Evolutionary conservation across 2,329 filamentous ascomycete species (phyloP).

Genomic region (Colletotrichum costaricense): DNA sequence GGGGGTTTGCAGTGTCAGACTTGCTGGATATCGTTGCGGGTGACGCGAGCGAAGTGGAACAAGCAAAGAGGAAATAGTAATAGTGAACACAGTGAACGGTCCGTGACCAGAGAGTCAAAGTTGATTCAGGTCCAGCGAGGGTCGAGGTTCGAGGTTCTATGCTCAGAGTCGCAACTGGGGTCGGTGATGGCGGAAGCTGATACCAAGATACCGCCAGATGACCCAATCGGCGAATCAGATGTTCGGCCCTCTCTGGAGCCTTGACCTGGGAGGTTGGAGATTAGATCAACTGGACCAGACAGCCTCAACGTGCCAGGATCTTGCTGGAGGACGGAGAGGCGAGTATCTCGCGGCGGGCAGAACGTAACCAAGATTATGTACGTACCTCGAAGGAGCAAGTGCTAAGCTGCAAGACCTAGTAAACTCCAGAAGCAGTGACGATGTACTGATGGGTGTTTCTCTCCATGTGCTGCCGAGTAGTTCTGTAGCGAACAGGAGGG

Average conservation of each 20-base stretch:
- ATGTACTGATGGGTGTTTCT: not conserved
- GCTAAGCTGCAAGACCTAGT: not conserved
- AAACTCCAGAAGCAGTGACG: not conserved
- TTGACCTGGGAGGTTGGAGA: constrained; percentile 28
- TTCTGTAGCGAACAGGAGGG: not conserved
- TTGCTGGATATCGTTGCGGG: too few relatives aligned
- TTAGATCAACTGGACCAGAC: constrained; percentile 29
- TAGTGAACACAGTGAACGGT: not conserved
- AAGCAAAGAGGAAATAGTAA: not conserved
- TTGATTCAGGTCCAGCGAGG: constrained; percentile 4
- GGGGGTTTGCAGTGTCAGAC: not conserved
- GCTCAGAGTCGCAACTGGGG: constrained; percentile 13
- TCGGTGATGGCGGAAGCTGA: constrained; percentile 32
- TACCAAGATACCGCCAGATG: constrained; percentile 30
- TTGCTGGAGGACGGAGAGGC: not conserved
- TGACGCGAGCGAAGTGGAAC: constrained; percentile 3
- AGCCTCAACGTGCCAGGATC: not conserved
- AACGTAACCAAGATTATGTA: constrained; percentile 6
- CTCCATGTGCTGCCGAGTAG: not conserved
- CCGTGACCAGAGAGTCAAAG: not conserved
- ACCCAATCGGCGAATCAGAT: constrained; percentile 26
- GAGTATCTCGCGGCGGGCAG: not conserved
- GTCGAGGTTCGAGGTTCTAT: not conserved
- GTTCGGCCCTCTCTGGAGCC: not conserved
- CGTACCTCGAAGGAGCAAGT: constrained; percentile 17